Evolutionary conservation across 805 yeast species (phyloP), one percentile per base, ranked within the genome.

Genomic region (Metschnikowia bowlesiae): DNA sequence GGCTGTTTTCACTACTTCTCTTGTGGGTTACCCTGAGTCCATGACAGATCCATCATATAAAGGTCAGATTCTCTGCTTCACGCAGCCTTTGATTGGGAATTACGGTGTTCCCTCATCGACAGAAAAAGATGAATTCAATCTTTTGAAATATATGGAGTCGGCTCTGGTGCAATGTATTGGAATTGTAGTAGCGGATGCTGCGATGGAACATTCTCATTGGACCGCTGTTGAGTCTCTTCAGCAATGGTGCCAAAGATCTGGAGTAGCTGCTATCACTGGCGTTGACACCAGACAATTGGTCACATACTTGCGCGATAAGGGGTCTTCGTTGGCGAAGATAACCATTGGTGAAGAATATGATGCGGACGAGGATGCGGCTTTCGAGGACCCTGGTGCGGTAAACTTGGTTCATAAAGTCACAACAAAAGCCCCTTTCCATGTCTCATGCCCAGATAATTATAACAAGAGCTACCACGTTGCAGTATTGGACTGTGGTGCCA

Each of bases 11-110:
- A 89, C 97, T 44, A 95, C 99, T 33, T 94, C 97, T 7, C 78
- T 95, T 69, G 99, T 94, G 10, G 99, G 99, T 16, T 94, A 94
- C 71, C 98, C 99, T 14, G 99, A 94, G 70, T 88, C 97, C 8
- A 90, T 94, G 95, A 94, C 99, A 22, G 99, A 94, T 70, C 99
- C 99, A 36, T 90, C 97, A 6, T 94, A 94, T 70, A 85, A 84
- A 62, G 99, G 99, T 46, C 99, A 94, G 75, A 94, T 94, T 60
- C 81, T 94, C 58, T 96, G 94, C 53, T 89, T 94, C 73, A 94
- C 99, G 7, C 97, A 90, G 71, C 99, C 99, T 22, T 78, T 94
- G 65, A 89, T 94, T 62, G 99, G 99, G 58, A 94, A 94, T 71
- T 94, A 94, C 70, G 99, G 99, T 70, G 99, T 94, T 33, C 99